A percentile compares a stretch with the other conserved stretches of the same genome.
Evolutionary conservation across 495 filamentous ascomycete genomes (phyloP).

Genomic region (Penicillium flavigenum): DNA sequence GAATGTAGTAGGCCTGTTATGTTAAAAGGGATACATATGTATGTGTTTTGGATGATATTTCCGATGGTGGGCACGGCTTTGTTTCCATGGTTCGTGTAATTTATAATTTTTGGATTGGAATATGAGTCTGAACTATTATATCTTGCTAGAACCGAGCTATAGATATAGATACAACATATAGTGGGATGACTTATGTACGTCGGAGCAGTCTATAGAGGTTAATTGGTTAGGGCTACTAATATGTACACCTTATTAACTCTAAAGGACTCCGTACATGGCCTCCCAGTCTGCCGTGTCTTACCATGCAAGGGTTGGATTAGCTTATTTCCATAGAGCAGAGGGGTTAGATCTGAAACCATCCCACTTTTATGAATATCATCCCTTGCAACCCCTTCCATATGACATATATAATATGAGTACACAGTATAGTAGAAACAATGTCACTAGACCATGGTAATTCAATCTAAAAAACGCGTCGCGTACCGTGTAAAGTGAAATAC

Average conservation of each 20-base stretch:
- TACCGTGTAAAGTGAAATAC: conserved; percentile 2
- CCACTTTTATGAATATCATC: conserved; percentile 1
- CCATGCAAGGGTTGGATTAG: conserved; percentile 14
- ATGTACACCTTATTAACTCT: too few relatives aligned
- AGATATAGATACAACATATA: not conserved
- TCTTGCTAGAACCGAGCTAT: not conserved
- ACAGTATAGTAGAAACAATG: too few relatives aligned
- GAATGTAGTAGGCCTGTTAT: not conserved
- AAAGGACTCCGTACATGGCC: too few relatives aligned
- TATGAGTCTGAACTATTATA: not conserved
- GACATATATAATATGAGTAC: too few relatives aligned
- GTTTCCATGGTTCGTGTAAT: conserved; percentile 3
- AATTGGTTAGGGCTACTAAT: not conserved
- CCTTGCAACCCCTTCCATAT: conserved; percentile 2
- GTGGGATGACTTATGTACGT: not conserved
- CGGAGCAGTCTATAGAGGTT: not conserved
- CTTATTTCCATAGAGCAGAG: conserved; percentile 1
- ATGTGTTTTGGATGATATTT: not conserved
- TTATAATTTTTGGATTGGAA: not conserved
- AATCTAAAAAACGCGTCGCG: conserved; percentile 12
- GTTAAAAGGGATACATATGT: not conserved
- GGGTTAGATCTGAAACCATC: conserved; percentile 5
- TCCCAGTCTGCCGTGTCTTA: conserved; percentile 2
- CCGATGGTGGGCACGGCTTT: not conserved
- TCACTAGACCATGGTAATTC: too few relatives aligned